phyloP scores from a whole-genome alignment of 208 protist genomes.

The Trichomonas gallinae region DNA sequence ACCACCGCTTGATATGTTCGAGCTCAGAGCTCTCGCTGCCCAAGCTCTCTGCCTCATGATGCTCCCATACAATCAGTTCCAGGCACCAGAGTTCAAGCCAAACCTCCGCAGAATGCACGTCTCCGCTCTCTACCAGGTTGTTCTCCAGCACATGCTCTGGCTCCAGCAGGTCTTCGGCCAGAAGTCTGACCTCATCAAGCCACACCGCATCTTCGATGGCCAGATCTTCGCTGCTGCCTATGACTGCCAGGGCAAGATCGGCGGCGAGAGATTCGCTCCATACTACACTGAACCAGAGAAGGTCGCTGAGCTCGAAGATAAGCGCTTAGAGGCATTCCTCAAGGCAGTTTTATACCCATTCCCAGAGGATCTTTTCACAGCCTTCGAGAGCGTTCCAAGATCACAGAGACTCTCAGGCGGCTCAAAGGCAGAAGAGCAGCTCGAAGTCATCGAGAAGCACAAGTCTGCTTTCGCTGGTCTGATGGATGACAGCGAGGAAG shows the following conservation, averaged over 20 bases:
- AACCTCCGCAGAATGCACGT: neutral
- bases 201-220: neutral
- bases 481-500: neutral
- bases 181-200: neutral
- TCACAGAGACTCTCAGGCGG: slow-evolving; percentile 25
- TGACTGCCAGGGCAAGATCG: neutral
- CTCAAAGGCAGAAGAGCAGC: neutral
- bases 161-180: neutral
- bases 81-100: neutral
- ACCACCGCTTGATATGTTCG: neutral
- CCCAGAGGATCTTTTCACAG: slow-evolving; percentile 42
- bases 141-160: neutral
- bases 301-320: neutral
- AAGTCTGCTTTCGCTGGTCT: neutral
- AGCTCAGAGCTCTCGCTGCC: neutral
- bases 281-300: neutral
- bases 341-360: neutral
- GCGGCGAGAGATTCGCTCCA: neutral
- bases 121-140: neutral
- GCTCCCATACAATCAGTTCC: neutral
- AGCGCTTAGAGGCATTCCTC: neutral
- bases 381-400: slow-evolving; percentile 91
- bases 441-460: neutral
- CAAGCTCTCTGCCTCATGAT: neutral
- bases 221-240: neutral